Evolutionary conservation across 2,329 filamentous ascomycete genomes (phyloP).

Genomic region (Penicillium griseofulvum): DNA sequence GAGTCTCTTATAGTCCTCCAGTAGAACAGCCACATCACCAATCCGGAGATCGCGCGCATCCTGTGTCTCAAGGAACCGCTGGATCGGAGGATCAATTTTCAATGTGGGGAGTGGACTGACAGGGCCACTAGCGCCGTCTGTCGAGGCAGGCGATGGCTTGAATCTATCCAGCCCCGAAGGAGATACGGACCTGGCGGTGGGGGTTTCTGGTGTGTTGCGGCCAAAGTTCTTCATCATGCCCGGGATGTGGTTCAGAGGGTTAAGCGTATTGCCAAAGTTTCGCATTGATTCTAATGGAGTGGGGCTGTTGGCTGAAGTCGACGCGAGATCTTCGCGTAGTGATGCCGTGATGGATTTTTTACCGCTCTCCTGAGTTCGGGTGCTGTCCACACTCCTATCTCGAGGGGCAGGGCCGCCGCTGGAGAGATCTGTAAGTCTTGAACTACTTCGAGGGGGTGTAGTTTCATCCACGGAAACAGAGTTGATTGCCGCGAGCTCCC

Average conservation of each 20-base stretch:
- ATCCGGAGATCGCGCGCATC: conserved; percentile 68
- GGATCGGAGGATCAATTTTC: conserved; percentile 59
- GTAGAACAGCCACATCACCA: conserved; percentile 68
- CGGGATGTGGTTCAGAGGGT: conserved; percentile 76
- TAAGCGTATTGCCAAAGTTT: conserved; percentile 74
- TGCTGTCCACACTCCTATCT: conserved; percentile 75
- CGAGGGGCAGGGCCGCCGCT: conserved; percentile 62
- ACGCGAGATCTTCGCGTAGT: conserved; percentile 22
- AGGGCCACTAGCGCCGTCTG: conserved; percentile 12
- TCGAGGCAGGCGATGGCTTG: conserved; percentile 22
- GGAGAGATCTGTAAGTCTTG: conserved; percentile 62
- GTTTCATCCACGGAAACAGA: conserved; percentile 31
- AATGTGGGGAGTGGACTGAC: conserved; percentile 11
- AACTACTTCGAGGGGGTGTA: conserved; percentile 35
- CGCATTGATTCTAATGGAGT: conserved; percentile 78
- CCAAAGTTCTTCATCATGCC: conserved; percentile 78
- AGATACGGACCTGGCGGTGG: conserved; percentile 42
- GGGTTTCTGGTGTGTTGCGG: conserved; percentile 43
- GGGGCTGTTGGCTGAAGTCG: conserved; percentile 26
- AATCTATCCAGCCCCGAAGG: conserved; percentile 44
- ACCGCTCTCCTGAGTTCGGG: conserved; percentile 38
- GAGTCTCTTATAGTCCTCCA: conserved; percentile 72
- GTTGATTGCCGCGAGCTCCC: conserved; percentile 53
- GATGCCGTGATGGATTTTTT: conserved; percentile 37
- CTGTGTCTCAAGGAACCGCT: conserved; percentile 70